Evolutionary conservation across 495 filamentous ascomycete genomes (phyloP).

Genomic region (Endocarpon pusillum): DNA sequence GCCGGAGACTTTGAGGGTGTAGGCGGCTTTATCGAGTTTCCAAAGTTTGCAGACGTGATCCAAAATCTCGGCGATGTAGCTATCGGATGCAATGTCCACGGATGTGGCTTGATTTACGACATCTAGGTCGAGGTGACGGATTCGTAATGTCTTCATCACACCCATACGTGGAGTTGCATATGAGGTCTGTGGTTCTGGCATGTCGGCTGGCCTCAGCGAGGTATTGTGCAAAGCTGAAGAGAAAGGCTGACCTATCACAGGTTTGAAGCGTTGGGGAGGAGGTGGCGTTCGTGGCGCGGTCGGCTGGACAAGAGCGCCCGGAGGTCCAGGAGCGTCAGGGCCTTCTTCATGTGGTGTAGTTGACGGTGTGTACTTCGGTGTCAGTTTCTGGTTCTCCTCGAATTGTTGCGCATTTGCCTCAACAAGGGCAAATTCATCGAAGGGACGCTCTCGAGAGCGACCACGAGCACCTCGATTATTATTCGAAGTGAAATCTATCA

Average conservation of each 20-base stretch:
- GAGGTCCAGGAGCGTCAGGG: conserved; percentile 24
- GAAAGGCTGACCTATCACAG: conserved; percentile 35
- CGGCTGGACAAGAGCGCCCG: conserved; percentile 15
- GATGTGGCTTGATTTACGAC: conserved; percentile 44
- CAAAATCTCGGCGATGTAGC: conserved; percentile 83
- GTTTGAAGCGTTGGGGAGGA: conserved; percentile 30
- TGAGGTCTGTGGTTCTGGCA: conserved; percentile 32
- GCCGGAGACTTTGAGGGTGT: conserved; percentile 72
- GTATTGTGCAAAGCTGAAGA: conserved; percentile 37
- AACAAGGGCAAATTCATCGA: conserved; percentile 85
- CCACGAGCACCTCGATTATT: conserved; percentile 59
- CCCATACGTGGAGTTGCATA: conserved; percentile 53
- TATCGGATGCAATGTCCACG: conserved; percentile 78
- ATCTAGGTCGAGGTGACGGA: conserved; percentile 63
- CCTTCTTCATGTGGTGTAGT: conserved; percentile 27
- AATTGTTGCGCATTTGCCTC: conserved; percentile 63
- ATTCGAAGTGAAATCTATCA: conserved; percentile 77
- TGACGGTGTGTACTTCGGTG: conserved; percentile 51
- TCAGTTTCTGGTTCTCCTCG: conserved; percentile 56
- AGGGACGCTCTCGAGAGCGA: conserved; percentile 62
- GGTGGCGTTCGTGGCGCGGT: conserved; percentile 14
- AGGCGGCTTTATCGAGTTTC: conserved; percentile 74
- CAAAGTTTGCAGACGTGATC: conserved; percentile 82
- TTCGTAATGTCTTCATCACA: conserved; percentile 68
- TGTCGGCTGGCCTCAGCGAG: conserved; percentile 42